Evolutionary conservation across 1,284 basidiomycete genomes (phyloP).

Genomic region (Stygiomarasmius scandens): DNA sequence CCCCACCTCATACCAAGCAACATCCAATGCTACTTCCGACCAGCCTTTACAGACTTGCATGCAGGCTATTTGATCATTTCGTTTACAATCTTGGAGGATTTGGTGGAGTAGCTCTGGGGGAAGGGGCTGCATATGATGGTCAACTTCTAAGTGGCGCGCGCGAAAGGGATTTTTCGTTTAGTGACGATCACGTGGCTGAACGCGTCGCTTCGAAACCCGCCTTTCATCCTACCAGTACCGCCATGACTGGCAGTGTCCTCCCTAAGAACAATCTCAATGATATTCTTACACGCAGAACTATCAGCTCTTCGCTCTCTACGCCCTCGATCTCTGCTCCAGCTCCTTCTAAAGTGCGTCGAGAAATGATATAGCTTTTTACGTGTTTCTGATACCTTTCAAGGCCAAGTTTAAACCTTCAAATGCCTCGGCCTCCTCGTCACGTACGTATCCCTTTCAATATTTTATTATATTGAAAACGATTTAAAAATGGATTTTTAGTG

Average conservation of each 20-base stretch:
- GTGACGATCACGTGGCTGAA: too few relatives aligned
- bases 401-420: conserved; percentile 43
- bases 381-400: not conserved
- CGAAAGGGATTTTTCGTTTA: too few relatives aligned
- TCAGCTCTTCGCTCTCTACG: conserved; percentile 15
- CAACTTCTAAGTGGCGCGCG: too few relatives aligned
- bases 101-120: too few relatives aligned
- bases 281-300: conserved; percentile 31
- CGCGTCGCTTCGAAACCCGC: not conserved
- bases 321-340: not conserved
- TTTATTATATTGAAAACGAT: not conserved
- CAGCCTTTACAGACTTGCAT: too few relatives aligned
- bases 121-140: too few relatives aligned
- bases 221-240: not conserved
- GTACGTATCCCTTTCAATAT: not conserved
- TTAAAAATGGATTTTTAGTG: conserved; percentile 15
- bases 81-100: too few relatives aligned
- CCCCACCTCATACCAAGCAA: too few relatives aligned
- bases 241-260: conserved; percentile 10
- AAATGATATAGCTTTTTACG: not conserved
- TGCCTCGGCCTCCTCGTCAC: conserved; percentile 3
- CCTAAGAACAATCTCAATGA: conserved; percentile 43
- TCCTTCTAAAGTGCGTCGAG: conserved; percentile 19
- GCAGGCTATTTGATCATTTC: too few relatives aligned
- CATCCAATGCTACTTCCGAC: too few relatives aligned